Conservation (phyloP, 2,329 filamentous ascomycete genomes). For the Seiridium unicorne region DNA sequence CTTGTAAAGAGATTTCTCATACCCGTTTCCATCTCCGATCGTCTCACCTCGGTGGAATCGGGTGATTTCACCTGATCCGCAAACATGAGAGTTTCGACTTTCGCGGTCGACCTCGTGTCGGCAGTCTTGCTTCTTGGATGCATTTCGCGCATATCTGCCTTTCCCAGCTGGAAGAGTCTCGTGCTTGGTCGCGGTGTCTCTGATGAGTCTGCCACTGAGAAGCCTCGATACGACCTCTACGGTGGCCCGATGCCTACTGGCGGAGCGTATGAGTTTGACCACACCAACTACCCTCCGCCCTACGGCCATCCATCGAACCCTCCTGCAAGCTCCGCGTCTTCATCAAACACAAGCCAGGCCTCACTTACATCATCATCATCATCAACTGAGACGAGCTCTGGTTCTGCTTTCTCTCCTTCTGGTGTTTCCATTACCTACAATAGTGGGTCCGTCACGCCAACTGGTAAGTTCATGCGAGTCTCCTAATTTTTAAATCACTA, state of each 20-base stretch:
- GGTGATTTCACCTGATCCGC: not conserved
- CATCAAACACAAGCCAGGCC: not conserved
- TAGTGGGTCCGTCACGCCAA: not conserved
- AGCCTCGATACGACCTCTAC: conserved; percentile 1
- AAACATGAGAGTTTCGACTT: conserved; percentile 36
- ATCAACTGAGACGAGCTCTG: not conserved
- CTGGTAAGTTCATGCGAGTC: not conserved
- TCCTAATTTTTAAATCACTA: not conserved
- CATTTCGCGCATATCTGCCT: conserved; percentile 15
- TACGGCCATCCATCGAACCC: conserved; percentile 6
- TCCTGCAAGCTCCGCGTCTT: not conserved
- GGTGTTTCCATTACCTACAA: not conserved
- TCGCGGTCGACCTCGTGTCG: conserved; percentile 31
- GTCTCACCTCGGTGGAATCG: not conserved
- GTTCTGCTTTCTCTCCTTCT: not conserved
- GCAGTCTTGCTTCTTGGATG: conserved; percentile 26
- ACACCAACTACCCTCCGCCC: conserved; percentile 6
- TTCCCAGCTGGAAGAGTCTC: not conserved
- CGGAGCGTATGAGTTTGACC: conserved; percentile 5
- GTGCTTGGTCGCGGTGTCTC: not conserved
- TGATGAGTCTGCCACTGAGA: not conserved
- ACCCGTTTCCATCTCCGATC: too few relatives aligned
- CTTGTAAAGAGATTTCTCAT: too few relatives aligned
- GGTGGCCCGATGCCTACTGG: conserved; percentile 1
- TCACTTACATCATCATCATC: too few relatives aligned